phyloP scores from a whole-genome alignment of 495 filamentous ascomycete genomes.

The Penicillium psychrofluorescens region DNA sequence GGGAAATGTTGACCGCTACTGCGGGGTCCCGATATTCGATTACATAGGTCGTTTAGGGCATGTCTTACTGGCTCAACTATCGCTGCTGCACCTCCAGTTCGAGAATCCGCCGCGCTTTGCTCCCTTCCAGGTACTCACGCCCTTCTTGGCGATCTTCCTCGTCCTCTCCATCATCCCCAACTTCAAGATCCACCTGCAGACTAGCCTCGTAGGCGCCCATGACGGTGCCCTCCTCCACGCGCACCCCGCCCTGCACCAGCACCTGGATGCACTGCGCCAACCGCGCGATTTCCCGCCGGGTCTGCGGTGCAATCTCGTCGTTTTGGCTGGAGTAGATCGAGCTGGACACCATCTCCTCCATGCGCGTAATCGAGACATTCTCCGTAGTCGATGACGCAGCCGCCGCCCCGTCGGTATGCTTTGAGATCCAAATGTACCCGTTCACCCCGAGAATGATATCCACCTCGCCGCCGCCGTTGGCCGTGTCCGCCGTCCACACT shows the following conservation, averaged over 20 bases:
- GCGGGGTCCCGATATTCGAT: neutral
- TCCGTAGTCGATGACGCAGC: slow-evolving; percentile 39
- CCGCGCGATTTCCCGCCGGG: slow-evolving; percentile 81
- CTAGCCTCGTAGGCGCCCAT: slow-evolving; percentile 73
- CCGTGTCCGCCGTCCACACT: slow-evolving; percentile 70
- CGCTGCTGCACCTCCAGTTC: slow-evolving; percentile 33
- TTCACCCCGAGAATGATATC: slow-evolving; percentile 91
- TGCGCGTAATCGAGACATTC: slow-evolving; percentile 60
- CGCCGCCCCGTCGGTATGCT: slow-evolving; percentile 54
- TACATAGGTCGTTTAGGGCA: too few species aligned
- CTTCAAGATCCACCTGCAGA: slow-evolving; percentile 60
- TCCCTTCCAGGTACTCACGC: slow-evolving; percentile 64
- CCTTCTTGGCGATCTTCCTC: slow-evolving; percentile 36
- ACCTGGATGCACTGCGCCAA: slow-evolving; percentile 71
- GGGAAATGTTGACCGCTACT: slow-evolving; percentile 3
- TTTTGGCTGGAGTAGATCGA: slow-evolving; percentile 90
- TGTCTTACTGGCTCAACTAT: slow-evolving; percentile 1
- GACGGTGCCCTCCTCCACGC: slow-evolving; percentile 90
- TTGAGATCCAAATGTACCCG: slow-evolving; percentile 90
- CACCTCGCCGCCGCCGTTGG: slow-evolving; percentile 64
- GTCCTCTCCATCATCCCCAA: slow-evolving; percentile 39
- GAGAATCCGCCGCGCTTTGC: slow-evolving; percentile 58
- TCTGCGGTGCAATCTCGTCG: slow-evolving; percentile 65
- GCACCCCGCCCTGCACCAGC: slow-evolving; percentile 69
- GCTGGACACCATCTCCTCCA: slow-evolving; percentile 71